Conservation (phyloP, 495 filamentous ascomycete genomes). For the Mycothermus thermophilus region DNA sequence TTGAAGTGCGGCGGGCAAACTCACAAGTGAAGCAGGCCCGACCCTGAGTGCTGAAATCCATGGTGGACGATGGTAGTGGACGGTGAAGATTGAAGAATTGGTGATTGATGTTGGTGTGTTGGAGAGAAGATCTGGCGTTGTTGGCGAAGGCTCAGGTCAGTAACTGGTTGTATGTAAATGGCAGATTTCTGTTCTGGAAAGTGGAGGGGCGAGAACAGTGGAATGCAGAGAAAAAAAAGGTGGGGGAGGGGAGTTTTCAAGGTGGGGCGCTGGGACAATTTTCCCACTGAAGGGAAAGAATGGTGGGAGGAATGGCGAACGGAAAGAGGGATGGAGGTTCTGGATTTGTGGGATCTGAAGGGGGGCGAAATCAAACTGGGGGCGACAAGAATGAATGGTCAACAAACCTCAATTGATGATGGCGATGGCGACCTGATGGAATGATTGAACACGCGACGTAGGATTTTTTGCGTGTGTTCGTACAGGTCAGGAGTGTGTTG, state of each 20-base stretch:
- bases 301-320: slow-evolving; percentile 1
- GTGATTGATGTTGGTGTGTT: slow-evolving; percentile 1
- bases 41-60: slow-evolving; percentile 26
- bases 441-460: too few relatives aligned
- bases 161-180: slow-evolving; percentile 10
- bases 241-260: slow-evolving; percentile 10
- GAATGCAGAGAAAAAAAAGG: slow-evolving; percentile 15
- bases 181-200: slow-evolving; percentile 10
- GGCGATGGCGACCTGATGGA: too few relatives aligned
- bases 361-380: slow-evolving; percentile 8
- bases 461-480: too few relatives aligned
- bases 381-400: too few relatives aligned
- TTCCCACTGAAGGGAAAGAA: slow-evolving; percentile 1
- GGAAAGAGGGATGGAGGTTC: neutral
- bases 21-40: slow-evolving; percentile 38
- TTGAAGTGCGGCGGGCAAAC: slow-evolving; percentile 17
- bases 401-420: too few relatives aligned
- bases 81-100: too few relatives aligned
- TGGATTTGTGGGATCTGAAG: slow-evolving; percentile 1
- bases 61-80: slow-evolving; percentile 9
- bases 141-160: slow-evolving; percentile 8
- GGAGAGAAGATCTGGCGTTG: slow-evolving; percentile 8
- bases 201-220: slow-evolving; percentile 7
- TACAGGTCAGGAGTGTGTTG: too few relatives aligned
- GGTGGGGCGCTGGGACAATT: slow-evolving; percentile 15